These are phyloP conservation scores for Diospyros kaki DNA, from an alignment of 148 eudicot species.

Conservation along the genomic window DNA sequence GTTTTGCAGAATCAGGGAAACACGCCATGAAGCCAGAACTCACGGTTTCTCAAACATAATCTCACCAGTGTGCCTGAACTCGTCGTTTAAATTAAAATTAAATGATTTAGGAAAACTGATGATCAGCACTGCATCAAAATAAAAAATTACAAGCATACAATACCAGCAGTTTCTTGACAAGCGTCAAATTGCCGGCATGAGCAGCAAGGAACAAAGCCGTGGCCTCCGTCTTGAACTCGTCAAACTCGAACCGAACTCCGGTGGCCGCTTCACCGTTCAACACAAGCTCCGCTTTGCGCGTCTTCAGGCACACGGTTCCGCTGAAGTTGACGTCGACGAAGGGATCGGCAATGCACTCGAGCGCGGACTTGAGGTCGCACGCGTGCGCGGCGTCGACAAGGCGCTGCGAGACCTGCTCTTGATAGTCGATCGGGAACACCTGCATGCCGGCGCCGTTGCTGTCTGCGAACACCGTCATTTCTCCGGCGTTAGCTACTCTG, in stretches of 20 bases:
- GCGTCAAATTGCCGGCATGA: conserved; percentile 45
- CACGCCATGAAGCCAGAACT: too few relatives aligned
- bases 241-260: conserved; percentile 44
- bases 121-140: neutral
- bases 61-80: too few relatives aligned
- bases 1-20: too few relatives aligned
- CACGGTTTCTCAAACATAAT: too few relatives aligned
- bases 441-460: conserved; percentile 33
- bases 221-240: conserved; percentile 68
- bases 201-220: conserved; percentile 68
- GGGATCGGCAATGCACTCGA: conserved; percentile 39
- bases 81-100: too few relatives aligned
- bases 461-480: conserved; percentile 18
- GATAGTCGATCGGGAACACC: conserved; percentile 41
- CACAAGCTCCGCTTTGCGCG: conserved; percentile 46
- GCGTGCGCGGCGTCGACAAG: conserved; percentile 50
- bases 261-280: conserved; percentile 43
- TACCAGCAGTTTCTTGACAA: conserved; percentile 61
- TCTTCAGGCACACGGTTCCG: conserved; percentile 48
- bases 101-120: too few relatives aligned
- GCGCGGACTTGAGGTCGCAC: conserved; percentile 36
- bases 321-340: conserved; percentile 53
- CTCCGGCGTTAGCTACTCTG: neutral
- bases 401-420: conserved; percentile 34
- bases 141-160: neutral